Evolutionary conservation across 257 asterid genomes (phyloP), one percentile per base, ranked within the genome.

Genomic region (Penstemon newberryi): DNA sequence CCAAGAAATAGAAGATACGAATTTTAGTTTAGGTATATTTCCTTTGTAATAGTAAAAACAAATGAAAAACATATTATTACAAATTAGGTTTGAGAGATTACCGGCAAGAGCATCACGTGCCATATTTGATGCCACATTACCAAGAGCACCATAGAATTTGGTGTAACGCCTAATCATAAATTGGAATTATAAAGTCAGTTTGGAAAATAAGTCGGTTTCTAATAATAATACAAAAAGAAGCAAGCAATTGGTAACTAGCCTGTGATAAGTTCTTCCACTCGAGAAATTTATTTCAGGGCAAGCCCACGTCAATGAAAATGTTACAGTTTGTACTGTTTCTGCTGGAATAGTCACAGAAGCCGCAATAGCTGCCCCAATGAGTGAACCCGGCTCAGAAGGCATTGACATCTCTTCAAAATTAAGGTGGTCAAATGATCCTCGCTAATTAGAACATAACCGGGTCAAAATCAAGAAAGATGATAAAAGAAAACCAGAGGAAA

Each of bases 331-430:
- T 58, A 80, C 89, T 46, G 85, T 60, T 71, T 66, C 82, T 45
- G 96, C 83, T 60, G 95, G 95, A 79, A 94, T 71, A 58, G 87
- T 82, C 67, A 91, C 54, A 46, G 97, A 85, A 69, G 97, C 96
- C 66, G 99, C 94, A 74, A 94, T 73, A 45, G 99, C 97, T 9
- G 97, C 96, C 76, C 99, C 99, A 71, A 85, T 74, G 56, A 76
- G 69, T 43, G 96, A 79, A 70, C 95, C 95, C 42, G 87, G 85
- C 70, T 87, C 90, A 73, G 97, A 89, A 74, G 99, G 96, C 79
- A 39, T 68, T 51, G 92, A 86, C 70, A 77, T 81, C 70, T 84
- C 93, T 70, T 82, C 92, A 74, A 77, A 75, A 42, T 82, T 83
- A 46, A 89, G 87, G 87, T 70, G 86, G 77, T 89, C 89, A 67